Base-by-base conservation (phyloP, 306 rosid genomes). In the Begonia peltatifolia region DNA sequence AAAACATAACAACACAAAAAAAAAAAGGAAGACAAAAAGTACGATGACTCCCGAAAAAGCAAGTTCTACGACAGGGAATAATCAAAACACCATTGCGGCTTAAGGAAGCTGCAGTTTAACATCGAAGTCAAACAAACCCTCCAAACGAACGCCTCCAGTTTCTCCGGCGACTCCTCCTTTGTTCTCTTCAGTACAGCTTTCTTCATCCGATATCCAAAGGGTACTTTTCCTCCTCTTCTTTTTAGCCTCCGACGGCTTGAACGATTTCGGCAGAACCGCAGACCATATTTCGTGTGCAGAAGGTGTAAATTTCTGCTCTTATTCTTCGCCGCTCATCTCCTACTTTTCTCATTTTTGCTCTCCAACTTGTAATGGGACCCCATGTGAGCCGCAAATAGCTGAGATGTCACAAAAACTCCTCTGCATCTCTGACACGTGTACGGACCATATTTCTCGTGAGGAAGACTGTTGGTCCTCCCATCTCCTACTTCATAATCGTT, bases 381-480 rank as follows among this genome's bases (percentile, higher is more conserved):
- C 52, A 67, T 50, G 50, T 67, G 72, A 15, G 72, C 66, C 11
- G 72, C 72, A 55, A 67, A 67, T 11, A 2, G 14, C 13, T 67
- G 72, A 5, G 67, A 42, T 2, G 66, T 60, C 9, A 0, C 9
- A 23, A 67, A 41, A 22, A 54, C 58, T 50, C 35, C 16, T 23
- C 25, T 25, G 62, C 72, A 67, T 55, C 10, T 60, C 11, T 67
- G 72, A 30, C 67, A 67, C 9, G 58, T 55, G 53, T 67, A 67
- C 2, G 72, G 72, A 12, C 72, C 72, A 55, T 67, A 54, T 50
- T 61, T 67, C 49, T 23, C 42, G 67, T 20, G 61, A 8, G 72
- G 72, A 11, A 60, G 47, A 44, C 72, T 60, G 14, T 60, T 66
- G 12, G 66, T 67, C 15, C 47, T 42, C 17, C 72, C 66, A 41